Conservation (phyloP, 345 rosid species). For the Erysimum cheiranthoides region DNA sequence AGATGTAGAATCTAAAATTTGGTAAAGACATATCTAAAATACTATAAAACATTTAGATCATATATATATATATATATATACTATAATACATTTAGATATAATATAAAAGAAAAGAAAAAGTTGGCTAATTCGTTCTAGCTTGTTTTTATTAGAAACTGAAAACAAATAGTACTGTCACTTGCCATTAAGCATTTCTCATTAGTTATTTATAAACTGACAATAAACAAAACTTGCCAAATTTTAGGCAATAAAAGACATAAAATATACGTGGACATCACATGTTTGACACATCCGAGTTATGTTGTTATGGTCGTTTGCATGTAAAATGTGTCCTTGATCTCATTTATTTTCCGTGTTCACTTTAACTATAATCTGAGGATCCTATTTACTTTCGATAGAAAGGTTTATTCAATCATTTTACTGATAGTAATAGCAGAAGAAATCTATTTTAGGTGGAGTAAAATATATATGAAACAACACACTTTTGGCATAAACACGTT, state of each 20-base stretch:
- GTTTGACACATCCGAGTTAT: slow-evolving; percentile 40
- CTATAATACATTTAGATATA: slow-evolving; percentile 3
- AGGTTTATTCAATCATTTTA: background rate
- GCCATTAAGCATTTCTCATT: slow-evolving; percentile 37
- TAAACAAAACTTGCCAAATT: slow-evolving; percentile 38
- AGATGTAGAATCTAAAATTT: slow-evolving; percentile 44
- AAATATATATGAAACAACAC: slow-evolving; percentile 28
- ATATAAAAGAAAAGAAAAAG: background rate
- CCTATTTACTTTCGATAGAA: background rate
- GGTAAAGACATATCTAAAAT: slow-evolving; percentile 34
- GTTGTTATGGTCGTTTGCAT: slow-evolving; percentile 38
- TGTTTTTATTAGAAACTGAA: slow-evolving; percentile 37
- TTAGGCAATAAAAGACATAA: slow-evolving; percentile 42
- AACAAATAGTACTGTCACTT: slow-evolving; percentile 30
- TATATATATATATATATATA: slow-evolving; percentile 13
- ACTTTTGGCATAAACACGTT: slow-evolving; percentile 27
- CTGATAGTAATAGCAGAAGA: slow-evolving; percentile 1
- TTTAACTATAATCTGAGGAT: background rate
- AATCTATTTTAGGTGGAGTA: slow-evolving; percentile 13
- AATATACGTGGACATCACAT: slow-evolving; percentile 44
- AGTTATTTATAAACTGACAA: slow-evolving; percentile 29
- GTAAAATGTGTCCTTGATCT: slow-evolving; percentile 38
- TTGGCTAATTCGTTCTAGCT: slow-evolving; percentile 19
- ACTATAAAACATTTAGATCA: slow-evolving; percentile 5
- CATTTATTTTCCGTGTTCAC: slow-evolving; percentile 10